Evolutionary conservation across 2,329 filamentous ascomycete genomes (phyloP), one percentile per base, ranked within the genome.

Genomic region (Leptodontidium sp.): DNA sequence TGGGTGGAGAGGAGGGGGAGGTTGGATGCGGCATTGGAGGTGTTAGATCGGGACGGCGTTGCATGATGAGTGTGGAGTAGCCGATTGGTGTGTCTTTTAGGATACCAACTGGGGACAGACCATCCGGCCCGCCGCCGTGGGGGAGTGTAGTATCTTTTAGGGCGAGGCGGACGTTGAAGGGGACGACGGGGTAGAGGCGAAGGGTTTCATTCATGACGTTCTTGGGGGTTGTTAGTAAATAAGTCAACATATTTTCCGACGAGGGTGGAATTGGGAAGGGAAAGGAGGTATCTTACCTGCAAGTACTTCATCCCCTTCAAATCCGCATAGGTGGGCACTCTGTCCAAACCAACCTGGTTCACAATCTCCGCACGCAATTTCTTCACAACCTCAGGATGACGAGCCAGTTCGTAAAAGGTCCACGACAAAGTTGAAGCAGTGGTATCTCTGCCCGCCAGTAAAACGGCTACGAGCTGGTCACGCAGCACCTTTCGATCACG

Each of bases 301-400:
- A 96, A 87, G 78, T 95, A 97, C 75, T 91, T 91, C 93, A 97
- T 97, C 72, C 86, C 86, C 83, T 97, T 97, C 68, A 97, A 85
- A 77, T 97, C 88, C 14, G 88, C 86, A 79, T 97, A 97, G 0
- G 91, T 93, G 0, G 90, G 90, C 3, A 84, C 81, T 6, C 84
- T 80, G 15, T 87, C 82, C 7, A 86, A 79, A 1, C 94, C 94
- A 4, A 97, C 86, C 0, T 84, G 83, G 1, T 85, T 78, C 32
- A 90, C 79, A 75, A 97, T 93, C 79, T 97, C 93, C 29, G 82
- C 80, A 29, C 94, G 89, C 63, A 98, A 84, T 77, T 89, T 92
- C 64, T 82, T 78, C 3, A 93, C 87, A 2, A 88, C 85, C 1
- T 87, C 82, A 0, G 93, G 93, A 73, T 93, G 85, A 17, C 89